These are phyloP conservation scores for Asclepias syriaca DNA, from an alignment of 257 asterid genomes.

Conservation along the genomic window DNA sequence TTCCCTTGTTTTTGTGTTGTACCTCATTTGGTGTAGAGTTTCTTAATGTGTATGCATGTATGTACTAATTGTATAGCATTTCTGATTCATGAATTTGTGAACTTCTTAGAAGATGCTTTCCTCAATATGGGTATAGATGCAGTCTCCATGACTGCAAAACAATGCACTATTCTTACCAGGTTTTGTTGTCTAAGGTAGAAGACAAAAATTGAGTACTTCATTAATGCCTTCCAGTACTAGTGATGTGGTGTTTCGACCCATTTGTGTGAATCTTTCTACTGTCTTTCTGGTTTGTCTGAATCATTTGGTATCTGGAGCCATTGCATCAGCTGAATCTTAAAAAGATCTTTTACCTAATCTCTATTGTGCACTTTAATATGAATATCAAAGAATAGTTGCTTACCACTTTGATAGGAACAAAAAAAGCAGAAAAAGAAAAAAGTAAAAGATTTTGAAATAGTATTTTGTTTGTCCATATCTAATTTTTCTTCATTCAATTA, in stretches of 20 bases:
- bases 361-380: too few species aligned
- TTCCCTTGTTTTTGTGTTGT: too few species aligned
- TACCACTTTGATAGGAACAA: too few species aligned
- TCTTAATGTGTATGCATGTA: not conserved
- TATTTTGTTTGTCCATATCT: not conserved
- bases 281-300: not conserved
- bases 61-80: not conserved
- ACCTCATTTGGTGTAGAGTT: not conserved
- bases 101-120: not conserved
- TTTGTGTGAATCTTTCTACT: not conserved
- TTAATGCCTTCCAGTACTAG: not conserved
- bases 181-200: not conserved
- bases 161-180: not conserved
- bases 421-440: too few species aligned
- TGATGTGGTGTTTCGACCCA: not conserved
- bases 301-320: too few species aligned
- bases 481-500: not conserved
- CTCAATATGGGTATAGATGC: not conserved
- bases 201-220: not conserved
- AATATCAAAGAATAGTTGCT: too few species aligned
- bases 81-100: not conserved
- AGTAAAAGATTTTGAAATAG: not conserved
- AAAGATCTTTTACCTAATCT: too few species aligned
- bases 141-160: not conserved
- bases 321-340: too few species aligned